Evolutionary conservation across 2,329 filamentous ascomycete species (phyloP).

Genomic region (Diaporthe vaccinii): DNA sequence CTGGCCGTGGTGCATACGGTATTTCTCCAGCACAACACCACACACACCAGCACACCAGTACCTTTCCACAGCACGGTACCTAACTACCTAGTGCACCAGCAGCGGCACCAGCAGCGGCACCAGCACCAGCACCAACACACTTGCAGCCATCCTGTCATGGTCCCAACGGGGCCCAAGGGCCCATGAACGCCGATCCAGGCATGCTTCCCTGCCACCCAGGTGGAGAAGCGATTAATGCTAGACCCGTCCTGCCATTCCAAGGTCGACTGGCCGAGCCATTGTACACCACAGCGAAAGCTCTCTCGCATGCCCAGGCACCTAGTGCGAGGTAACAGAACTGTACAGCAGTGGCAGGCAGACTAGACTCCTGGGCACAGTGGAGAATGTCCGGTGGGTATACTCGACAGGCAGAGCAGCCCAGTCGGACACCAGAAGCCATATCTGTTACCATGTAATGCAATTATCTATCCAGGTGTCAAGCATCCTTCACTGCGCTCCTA

Average conservation of each 20-base stretch:
- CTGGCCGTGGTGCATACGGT: not conserved
- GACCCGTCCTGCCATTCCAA: slow-evolving; percentile 12
- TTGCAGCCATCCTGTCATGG: slow-evolving; percentile 17
- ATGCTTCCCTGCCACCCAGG: slow-evolving; percentile 17
- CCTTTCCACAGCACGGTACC: not conserved
- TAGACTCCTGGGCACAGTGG: not conserved
- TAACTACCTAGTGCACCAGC: not conserved
- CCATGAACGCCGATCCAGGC: slow-evolving; percentile 18
- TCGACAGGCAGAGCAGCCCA: not conserved
- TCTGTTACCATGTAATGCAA: not conserved
- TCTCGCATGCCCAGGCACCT: slow-evolving; percentile 10
- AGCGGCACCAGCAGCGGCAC: not conserved
- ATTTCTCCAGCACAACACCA: slow-evolving; percentile 23
- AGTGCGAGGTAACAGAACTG: not conserved
- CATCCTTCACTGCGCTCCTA: slow-evolving; percentile 1
- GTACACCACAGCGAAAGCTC: not conserved
- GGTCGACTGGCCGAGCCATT: slow-evolving; percentile 3
- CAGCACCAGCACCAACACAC: not conserved
- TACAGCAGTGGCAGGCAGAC: no score
- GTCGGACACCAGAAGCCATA: not conserved
- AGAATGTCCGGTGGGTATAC: not conserved
- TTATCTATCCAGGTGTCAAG: not conserved
- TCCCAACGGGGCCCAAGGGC: not conserved
- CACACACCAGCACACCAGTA: not conserved
- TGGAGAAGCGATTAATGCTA: slow-evolving; percentile 27